Conservation (phyloP, 495 filamentous ascomycete genomes). For the Neurospora sp. region DNA sequence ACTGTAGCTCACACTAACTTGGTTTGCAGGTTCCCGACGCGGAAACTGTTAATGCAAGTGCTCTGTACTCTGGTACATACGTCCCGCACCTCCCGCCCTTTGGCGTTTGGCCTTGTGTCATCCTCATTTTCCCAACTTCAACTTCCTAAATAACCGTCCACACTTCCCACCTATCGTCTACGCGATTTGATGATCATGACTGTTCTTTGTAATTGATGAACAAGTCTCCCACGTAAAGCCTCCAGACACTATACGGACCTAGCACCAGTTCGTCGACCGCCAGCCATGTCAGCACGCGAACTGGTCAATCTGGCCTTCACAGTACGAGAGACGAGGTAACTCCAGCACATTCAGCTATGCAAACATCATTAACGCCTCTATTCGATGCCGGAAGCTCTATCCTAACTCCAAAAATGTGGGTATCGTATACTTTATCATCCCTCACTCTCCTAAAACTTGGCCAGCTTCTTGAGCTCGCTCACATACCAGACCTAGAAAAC, state of each 20-base stretch:
- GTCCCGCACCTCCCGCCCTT: neutral
- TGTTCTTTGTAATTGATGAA: neutral
- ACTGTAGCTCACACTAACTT: neutral
- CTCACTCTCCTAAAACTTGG: neutral
- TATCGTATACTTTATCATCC: neutral
- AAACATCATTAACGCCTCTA: neutral
- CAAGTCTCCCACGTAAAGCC: neutral
- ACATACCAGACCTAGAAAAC: neutral
- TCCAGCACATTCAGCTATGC: neutral
- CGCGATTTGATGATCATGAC: neutral
- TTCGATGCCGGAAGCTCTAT: neutral
- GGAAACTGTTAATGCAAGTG: neutral
- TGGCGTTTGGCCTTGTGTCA: neutral
- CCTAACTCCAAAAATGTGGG: neutral
- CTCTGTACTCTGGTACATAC: neutral
- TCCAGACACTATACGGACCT: neutral
- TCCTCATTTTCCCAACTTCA: neutral
- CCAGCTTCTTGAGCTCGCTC: neutral
- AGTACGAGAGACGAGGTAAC: neutral
- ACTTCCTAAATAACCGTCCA: neutral
- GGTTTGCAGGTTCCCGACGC: neutral
- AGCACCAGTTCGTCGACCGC: neutral
- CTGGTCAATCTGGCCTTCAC: neutral
- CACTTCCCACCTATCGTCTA: neutral
- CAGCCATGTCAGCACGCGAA: neutral